Evolutionary conservation across 2,329 filamentous ascomycete species (phyloP), one percentile per base, ranked within the genome.

Genomic region (Xylaria sp.): DNA sequence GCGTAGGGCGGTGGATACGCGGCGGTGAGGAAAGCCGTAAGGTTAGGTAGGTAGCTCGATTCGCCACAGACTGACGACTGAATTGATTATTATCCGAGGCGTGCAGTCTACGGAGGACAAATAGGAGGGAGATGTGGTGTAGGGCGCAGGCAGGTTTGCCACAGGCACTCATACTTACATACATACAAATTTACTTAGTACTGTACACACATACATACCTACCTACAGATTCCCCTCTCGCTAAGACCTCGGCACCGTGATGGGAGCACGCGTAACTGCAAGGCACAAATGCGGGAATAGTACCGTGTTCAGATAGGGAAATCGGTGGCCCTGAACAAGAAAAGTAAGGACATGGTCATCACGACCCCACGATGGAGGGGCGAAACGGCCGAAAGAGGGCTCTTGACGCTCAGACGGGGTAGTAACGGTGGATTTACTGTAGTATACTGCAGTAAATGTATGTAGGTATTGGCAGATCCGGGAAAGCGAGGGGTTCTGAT

Each of bases 11-110:
- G 25, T 34, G 13, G 51, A 39, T 51, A 20, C n/a, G 59, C 39
- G 10, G 65, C 65, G 65, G 68, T 65, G 69, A 60, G 55, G 51
- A 18, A 62, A 62, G 54, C 7, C 39, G 25, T 55, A 41, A 8
- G 18, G 18, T 9, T 37, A 37, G 34, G 10, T 55, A n/a, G 1
- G 25, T 51, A 41, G 46, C 55, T 65, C 25, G 15, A 50, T 61
- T 63, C 50, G 65, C 68, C 56, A 62, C 46, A 34, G 37, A 46
- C 28, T 28, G 28, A 28, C 28, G 28, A 28, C 28, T n/a, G 15
- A n/a, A 18, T 2, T 44, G 25, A 50, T 20, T 37, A 51, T 61
- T 54, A 37, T 46, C 65, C 57, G 28, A 60, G 28, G 18, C 31
- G 52, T 62, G 48, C 59, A 20, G 31, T 62, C 46, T 20, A 52